Conservation (phyloP, 306 rosid species). For the Vigna nakashimae region DNA sequence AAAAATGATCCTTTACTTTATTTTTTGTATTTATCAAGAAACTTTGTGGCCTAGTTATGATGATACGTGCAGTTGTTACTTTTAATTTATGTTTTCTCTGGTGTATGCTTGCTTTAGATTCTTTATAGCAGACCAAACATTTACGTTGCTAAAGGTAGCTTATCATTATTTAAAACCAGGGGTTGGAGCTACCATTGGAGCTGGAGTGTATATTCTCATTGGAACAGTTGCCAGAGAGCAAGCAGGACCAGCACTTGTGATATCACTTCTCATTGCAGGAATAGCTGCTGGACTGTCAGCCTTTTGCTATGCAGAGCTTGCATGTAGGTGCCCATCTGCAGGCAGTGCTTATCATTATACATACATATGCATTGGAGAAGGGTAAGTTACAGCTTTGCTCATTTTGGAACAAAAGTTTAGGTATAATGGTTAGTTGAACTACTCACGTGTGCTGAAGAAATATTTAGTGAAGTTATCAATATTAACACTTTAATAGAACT, state of each 20-base stretch:
- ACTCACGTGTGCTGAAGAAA: conserved; percentile 13
- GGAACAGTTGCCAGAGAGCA: conserved; percentile 98
- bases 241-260: conserved; percentile 86
- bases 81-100: conserved; percentile 28
- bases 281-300: conserved; percentile 93
- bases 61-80: conserved; percentile 7
- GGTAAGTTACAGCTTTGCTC: conserved; percentile 54
- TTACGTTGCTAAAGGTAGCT: conserved; percentile 2
- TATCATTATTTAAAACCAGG: conserved; percentile 58
- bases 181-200: conserved; percentile 94
- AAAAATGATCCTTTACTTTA: neutral
- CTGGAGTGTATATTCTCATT: conserved; percentile 97
- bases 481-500: conserved; percentile 14
- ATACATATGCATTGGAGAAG: conserved; percentile 95
- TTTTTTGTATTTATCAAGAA: neutral
- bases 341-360: conserved; percentile 98
- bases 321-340: conserved; percentile 96
- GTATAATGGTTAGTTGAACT: conserved; percentile 4
- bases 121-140: conserved; percentile 10
- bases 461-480: conserved; percentile 4
- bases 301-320: conserved; percentile 92
- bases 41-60: neutral
- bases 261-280: conserved; percentile 85
- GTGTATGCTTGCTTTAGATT: conserved; percentile 13
- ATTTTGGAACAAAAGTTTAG: conserved; percentile 14